phyloP scores from a whole-genome alignment of 352 stramenopile species.

The Pythium dissotocum region DNA sequence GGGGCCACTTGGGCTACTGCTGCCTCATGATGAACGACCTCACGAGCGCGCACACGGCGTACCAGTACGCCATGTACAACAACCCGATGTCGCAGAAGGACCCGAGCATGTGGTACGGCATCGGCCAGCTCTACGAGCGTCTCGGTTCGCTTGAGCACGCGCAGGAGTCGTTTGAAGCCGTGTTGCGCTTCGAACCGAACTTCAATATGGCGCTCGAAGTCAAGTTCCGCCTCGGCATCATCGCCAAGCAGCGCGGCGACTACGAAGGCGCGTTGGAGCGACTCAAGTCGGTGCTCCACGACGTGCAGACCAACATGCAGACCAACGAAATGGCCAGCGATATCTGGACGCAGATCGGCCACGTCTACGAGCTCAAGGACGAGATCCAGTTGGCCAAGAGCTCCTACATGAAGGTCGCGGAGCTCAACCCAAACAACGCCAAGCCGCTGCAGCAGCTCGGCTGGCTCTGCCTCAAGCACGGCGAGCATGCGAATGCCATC shows the following conservation, averaged over 20 bases:
- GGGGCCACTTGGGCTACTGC: constrained; percentile 85
- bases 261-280: constrained; percentile 81
- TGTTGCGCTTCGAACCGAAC: constrained; percentile 82
- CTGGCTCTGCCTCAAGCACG: constrained; percentile 86
- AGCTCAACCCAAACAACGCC: constrained; percentile 83
- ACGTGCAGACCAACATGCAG: constrained; percentile 80
- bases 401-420: constrained; percentile 84
- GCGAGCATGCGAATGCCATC: constrained; percentile 80
- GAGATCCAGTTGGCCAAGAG: constrained; percentile 85
- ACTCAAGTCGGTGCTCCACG: constrained; percentile 80
- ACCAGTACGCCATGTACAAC: constrained; percentile 91
- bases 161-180: constrained; percentile 84
- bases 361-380: constrained; percentile 87
- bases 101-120: constrained; percentile 88
- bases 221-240: constrained; percentile 86
- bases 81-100: constrained; percentile 88
- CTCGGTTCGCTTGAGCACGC: constrained; percentile 82
- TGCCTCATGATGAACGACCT: constrained; percentile 91
- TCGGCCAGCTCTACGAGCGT: constrained; percentile 85
- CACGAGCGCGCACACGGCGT: constrained; percentile 82
- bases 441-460: constrained; percentile 84
- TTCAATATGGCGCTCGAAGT: constrained; percentile 89
- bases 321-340: constrained; percentile 85
- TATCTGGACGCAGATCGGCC: constrained; percentile 87
- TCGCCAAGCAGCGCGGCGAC: constrained; percentile 81